Evolutionary conservation across 140 eudicot species (phyloP), one percentile per base, ranked within the genome.

Genomic region (Stevia rebaudiana): DNA sequence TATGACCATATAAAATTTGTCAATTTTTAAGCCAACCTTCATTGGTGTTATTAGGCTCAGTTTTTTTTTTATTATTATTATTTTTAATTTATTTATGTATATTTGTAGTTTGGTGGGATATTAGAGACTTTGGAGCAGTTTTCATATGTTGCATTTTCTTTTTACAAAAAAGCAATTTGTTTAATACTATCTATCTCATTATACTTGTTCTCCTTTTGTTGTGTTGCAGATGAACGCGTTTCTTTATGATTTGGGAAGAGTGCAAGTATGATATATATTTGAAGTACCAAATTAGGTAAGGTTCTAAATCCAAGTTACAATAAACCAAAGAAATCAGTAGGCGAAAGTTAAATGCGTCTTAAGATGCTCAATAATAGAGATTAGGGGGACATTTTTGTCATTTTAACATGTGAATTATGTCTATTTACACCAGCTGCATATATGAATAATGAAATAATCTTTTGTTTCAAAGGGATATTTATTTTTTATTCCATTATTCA

Each of bases 161-260:
- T 49, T 50, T 33, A n/a, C n/a, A n/a, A 12, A 19, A 9, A 30
- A 56, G 22, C 5, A 18, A 24, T 18, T 57, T 43, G 28, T 19
- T 43, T 16, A 19, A 9, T 42, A 43, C 16, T 55, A 19, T 7
- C 33, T 54, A 17, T 30, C 65, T 72, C 49, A 42, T 53, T 28
- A 24, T 67, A 41, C 41, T 7, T 53, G 53, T 39, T 63, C 23
- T 61, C 18, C 17, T 62, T 17, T 13, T 72, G 46, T 13, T 72
- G 25, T 52, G 44, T 41, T 72, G 71, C 71, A 72, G 77, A 42
- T 40, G 71, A 65, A 63, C 6, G 9, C 30, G 25, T 72, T 72
- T 72, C 46, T 48, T 39, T 13, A 42, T n/a, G 30, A 49, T 54
- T 13, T 41, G 36, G 57, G 59, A 55, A 72, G 77, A 72, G 77